phyloP scores from a whole-genome alignment of 192 early-diverging fungal species.

The Linnemannia elongata region DNA sequence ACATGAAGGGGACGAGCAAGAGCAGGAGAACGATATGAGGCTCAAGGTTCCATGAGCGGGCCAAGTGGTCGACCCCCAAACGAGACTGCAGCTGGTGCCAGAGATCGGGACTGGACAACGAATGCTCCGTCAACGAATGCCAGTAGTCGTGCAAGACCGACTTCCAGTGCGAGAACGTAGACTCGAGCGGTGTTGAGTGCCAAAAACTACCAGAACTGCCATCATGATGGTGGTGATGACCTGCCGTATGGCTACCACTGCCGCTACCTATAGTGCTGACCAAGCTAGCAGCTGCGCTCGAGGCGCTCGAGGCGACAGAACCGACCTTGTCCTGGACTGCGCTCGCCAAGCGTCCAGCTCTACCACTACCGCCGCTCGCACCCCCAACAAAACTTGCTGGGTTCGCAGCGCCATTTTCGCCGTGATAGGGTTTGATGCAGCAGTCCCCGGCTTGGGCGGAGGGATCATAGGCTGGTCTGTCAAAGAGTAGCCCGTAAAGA shows the following conservation, averaged over 20 bases:
- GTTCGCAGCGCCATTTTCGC: background rate
- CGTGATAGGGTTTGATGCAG: constrained; percentile 19
- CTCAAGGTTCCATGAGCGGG: constrained; percentile 13
- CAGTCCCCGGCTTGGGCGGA: background rate
- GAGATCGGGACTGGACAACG: background rate
- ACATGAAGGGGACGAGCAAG: background rate
- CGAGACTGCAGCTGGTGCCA: constrained; percentile 3
- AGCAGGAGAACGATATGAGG: constrained; percentile 26
- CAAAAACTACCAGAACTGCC: background rate
- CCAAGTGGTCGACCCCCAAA: background rate
- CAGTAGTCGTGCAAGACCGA: background rate
- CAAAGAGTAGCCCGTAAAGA: constrained; percentile 39
- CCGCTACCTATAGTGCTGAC: background rate
- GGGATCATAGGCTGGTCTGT: background rate
- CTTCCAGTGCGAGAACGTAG: background rate
- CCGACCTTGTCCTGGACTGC: constrained; percentile 16
- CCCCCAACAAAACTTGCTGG: background rate
- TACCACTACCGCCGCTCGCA: no score
- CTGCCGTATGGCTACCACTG: background rate
- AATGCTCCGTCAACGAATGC: background rate
- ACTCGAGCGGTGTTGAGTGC: background rate
- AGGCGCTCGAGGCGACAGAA: constrained; percentile 18
- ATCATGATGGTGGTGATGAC: background rate
- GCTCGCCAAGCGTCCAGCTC: background rate
- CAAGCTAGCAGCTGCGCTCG: constrained; percentile 8